A percentile compares a stretch with the other conserved stretches of the same genome.
Conservation (phyloP, 192 early-diverging fungal genomes). For the Allomyces javanicus region DNA sequence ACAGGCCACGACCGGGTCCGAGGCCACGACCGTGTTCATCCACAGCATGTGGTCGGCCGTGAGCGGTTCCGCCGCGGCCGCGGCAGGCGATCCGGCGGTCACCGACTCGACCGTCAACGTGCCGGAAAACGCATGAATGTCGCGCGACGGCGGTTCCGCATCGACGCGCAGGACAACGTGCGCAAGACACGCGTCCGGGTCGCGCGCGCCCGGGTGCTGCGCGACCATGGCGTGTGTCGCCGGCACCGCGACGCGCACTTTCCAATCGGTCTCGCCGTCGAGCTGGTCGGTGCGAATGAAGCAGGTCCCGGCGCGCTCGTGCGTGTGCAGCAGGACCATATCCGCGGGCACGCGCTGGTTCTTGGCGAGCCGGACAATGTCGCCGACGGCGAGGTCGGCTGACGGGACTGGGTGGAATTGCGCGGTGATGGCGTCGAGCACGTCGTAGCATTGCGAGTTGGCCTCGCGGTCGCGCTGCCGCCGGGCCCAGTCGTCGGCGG, state of each 20-base stretch:
- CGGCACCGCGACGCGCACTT: constrained; percentile 69
- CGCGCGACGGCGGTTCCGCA: constrained; percentile 79
- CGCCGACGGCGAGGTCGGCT: constrained; percentile 74
- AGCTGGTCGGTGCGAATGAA: constrained; percentile 95
- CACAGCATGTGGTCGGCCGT: constrained; percentile 81
- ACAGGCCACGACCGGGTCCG: constrained; percentile 65
- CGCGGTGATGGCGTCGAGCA: constrained; percentile 33
- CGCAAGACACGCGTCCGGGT: constrained; percentile 84
- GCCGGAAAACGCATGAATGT: constrained; percentile 81
- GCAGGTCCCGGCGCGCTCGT: constrained; percentile 61
- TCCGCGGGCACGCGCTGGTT: constrained; percentile 85
- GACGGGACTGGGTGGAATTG: constrained; percentile 39
- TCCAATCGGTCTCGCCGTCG: constrained; percentile 97
- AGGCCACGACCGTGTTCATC: constrained; percentile 88
- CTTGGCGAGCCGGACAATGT: constrained; percentile 62
- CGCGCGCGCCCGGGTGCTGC: constrained; percentile 89
- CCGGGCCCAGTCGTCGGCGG: constrained; percentile 68
- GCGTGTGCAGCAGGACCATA: constrained; percentile 66
- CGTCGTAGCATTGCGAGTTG: constrained; percentile 63
- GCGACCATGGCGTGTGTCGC: constrained; percentile 15
- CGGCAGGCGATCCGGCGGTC: constrained; percentile 6
- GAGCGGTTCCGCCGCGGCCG: constrained; percentile 47
- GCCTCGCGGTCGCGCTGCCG: constrained; percentile 67
- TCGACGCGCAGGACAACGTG: constrained; percentile 21
- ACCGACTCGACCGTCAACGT: constrained; percentile 27